A percentile compares a stretch with the other conserved stretches of the same genome.
Evolutionary conservation across 768 basidiomycete genomes (phyloP).

Genomic region (Lactarius akahatsu): DNA sequence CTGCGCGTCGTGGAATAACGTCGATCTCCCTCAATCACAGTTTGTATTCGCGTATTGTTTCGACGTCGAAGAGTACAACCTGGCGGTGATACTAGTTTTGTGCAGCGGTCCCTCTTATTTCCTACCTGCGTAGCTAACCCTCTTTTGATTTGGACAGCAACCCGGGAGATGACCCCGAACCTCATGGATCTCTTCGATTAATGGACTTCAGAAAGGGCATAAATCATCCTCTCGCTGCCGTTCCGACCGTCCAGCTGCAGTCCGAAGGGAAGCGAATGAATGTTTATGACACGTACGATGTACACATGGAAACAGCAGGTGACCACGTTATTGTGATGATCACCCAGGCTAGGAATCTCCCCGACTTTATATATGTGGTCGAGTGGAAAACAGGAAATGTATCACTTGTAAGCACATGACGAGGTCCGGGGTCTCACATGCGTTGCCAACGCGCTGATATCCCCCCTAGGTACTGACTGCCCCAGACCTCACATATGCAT

Average conservation of each 20-base stretch:
- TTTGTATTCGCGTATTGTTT: conserved; percentile 20
- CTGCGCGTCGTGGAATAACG: conserved; percentile 10
- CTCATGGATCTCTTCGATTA: conserved; percentile 12
- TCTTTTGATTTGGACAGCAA: conserved; percentile 7
- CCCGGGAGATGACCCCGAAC: conserved; percentile 15
- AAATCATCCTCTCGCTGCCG: conserved; percentile 19
- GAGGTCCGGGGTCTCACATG: background rate
- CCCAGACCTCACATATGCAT: conserved; percentile 24
- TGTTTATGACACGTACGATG: conserved; percentile 16
- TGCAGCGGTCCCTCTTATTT: background rate
- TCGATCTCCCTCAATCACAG: conserved; percentile 21
- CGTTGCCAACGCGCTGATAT: background rate
- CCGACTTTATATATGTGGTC: conserved; percentile 15
- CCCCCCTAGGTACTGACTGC: conserved; percentile 11
- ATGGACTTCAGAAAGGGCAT: conserved; percentile 17
- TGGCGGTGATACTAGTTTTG: conserved; percentile 24
- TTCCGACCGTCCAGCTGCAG: conserved; percentile 13
- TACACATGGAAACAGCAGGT: conserved; percentile 19
- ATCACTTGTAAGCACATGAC: conserved; percentile 1
- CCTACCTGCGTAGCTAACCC: background rate
- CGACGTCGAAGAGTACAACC: conserved; percentile 19
- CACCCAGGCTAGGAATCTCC: conserved; percentile 16
- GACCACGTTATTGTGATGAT: conserved; percentile 23
- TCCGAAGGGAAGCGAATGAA: conserved; percentile 5
- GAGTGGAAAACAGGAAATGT: conserved; percentile 22